phyloP scores from a whole-genome alignment of 2,329 filamentous ascomycete genomes.

The Hymenoscyphus scutula region DNA sequence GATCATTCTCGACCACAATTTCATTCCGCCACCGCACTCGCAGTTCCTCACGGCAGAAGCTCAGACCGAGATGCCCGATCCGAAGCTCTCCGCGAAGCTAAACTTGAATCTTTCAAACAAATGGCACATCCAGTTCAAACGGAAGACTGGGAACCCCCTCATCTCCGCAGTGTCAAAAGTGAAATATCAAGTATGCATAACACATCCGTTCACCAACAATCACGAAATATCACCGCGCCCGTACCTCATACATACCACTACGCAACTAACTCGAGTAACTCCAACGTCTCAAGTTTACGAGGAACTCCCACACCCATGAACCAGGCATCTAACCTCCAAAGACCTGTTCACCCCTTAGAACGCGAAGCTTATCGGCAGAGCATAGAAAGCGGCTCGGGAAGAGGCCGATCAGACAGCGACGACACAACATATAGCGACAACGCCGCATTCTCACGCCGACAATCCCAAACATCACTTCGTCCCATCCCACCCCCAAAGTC shows the following conservation, averaged over 20 bases:
- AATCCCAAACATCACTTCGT: neutral
- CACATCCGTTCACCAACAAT: neutral
- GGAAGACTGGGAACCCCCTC: constrained; percentile 10
- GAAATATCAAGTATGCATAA: constrained; percentile 8
- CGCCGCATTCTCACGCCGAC: neutral
- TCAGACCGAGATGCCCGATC: constrained; percentile 3
- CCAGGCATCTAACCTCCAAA: neutral
- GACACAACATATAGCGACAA: neutral
- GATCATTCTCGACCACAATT: neutral
- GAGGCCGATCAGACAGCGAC: neutral
- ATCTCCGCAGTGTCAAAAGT: neutral
- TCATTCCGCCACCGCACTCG: neutral
- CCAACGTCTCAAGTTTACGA: constrained; percentile 1
- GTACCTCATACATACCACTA: neutral
- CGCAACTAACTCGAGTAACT: constrained; percentile 7
- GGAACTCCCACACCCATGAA: constrained; percentile 2
- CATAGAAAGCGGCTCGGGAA: neutral
- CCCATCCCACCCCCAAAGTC: constrained; percentile 1
- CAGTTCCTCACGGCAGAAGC: neutral
- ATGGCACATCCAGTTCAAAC: neutral
- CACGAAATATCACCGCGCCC: neutral
- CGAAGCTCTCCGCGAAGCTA: constrained; percentile 4
- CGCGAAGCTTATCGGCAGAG: neutral
- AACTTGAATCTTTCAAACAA: neutral
- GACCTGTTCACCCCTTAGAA: neutral